Evolutionary conservation across 148 eudicot species (phyloP).

Genomic region (Arctostaphylos glauca): DNA sequence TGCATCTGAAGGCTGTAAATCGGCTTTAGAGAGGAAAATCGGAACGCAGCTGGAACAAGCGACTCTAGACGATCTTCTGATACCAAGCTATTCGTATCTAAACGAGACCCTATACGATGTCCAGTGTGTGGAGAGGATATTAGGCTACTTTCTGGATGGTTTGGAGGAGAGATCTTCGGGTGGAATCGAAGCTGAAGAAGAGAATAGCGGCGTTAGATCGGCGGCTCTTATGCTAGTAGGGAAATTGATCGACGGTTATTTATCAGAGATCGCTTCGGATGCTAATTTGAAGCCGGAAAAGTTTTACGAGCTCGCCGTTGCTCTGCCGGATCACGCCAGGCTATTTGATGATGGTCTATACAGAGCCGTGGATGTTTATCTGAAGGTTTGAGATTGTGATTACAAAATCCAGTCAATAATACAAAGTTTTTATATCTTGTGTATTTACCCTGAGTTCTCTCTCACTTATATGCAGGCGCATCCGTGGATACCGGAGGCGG

Average conservation of each 20-base stretch:
- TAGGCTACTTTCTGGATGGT: conserved; percentile 49
- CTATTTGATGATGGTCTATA: conserved; percentile 85
- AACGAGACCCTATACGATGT: conserved; percentile 89
- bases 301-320: conserved; percentile 54
- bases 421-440: no score
- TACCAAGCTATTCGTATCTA: conserved; percentile 92
- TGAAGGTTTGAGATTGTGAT: conserved; percentile 50
- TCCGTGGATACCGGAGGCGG: conserved; percentile 75
- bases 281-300: conserved; percentile 68
- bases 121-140: conserved; percentile 81
- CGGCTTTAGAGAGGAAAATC: conserved; percentile 64
- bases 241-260: conserved; percentile 80
- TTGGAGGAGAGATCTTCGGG: conserved; percentile 33
- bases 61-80: conserved; percentile 72
- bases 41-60: conserved; percentile 80
- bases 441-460: background rate
- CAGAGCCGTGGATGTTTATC: conserved; percentile 86
- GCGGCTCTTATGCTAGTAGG: conserved; percentile 69
- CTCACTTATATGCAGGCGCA: conserved; percentile 52
- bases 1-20: conserved; percentile 46
- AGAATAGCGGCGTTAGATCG: conserved; percentile 33
- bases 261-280: conserved; percentile 92
- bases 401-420: no score
- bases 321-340: conserved; percentile 73
- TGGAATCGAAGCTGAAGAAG: conserved; percentile 36